A percentile compares a stretch with the other conserved stretches of the same genome.
These are phyloP conservation scores for Monosporozyma solicola DNA, from an alignment of 805 yeast genomes.

Conservation along the genomic window DNA sequence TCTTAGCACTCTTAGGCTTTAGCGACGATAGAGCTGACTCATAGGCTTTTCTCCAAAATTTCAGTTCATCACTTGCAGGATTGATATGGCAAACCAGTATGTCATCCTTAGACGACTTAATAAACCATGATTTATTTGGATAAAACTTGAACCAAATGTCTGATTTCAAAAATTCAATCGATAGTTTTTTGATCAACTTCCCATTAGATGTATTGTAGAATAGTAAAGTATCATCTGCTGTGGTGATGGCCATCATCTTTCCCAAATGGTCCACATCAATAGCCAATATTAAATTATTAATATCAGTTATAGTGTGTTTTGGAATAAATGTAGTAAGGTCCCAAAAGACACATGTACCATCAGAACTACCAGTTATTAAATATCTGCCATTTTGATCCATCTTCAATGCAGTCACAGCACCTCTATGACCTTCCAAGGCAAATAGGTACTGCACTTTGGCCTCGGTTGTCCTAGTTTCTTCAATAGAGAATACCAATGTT, in stretches of 20 bases:
- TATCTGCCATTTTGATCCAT: constrained; percentile 46
- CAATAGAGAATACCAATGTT: constrained; percentile 18
- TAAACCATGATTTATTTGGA: constrained; percentile 20
- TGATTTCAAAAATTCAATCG: constrained; percentile 5
- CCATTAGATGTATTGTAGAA: constrained; percentile 14
- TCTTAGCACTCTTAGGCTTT: neutral
- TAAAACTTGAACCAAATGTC: constrained; percentile 16
- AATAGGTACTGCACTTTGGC: constrained; percentile 5
- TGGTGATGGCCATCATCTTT: constrained; percentile 15
- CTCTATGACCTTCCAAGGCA: constrained; percentile 39
- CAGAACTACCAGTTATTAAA: constrained; percentile 42
- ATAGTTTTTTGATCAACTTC: constrained; percentile 2
- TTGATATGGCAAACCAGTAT: constrained; percentile 7
- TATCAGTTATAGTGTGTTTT: constrained; percentile 9
- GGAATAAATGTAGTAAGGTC: constrained; percentile 13
- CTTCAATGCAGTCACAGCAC: constrained; percentile 38
- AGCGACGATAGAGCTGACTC: neutral
- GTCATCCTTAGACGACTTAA: constrained; percentile 16
- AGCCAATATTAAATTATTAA: constrained; percentile 12
- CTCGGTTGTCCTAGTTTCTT: constrained; percentile 2
- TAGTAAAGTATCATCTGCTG: constrained; percentile 11
- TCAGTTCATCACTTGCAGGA: constrained; percentile 6
- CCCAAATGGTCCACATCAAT: constrained; percentile 21
- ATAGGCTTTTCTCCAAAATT: constrained; percentile 10
- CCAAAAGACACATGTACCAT: constrained; percentile 24